Conservation (phyloP, 2,329 filamentous ascomycete species). For the Diaporthe caulivora region DNA sequence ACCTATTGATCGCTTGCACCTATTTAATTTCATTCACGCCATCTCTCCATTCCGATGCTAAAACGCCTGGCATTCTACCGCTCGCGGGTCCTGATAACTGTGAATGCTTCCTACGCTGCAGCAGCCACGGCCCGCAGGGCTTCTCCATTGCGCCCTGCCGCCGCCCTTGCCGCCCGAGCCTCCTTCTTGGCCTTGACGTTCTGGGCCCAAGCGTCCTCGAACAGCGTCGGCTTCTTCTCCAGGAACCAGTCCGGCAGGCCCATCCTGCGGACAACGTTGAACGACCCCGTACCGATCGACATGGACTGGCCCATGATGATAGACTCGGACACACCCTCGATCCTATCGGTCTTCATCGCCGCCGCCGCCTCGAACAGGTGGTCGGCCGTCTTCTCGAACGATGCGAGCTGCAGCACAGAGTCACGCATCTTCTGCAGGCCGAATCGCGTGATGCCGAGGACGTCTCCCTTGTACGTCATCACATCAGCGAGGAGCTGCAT, state of each 20-base stretch:
- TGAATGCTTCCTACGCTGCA: slow-evolving; percentile 33
- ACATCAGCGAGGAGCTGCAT: slow-evolving; percentile 98
- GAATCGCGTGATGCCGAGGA: slow-evolving; percentile 96
- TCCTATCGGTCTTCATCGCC: slow-evolving; percentile 89
- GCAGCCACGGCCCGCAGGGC: slow-evolving; percentile 14
- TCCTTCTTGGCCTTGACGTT: slow-evolving; percentile 45
- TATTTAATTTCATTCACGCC: neutral
- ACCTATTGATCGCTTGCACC: neutral
- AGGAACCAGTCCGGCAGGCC: slow-evolving; percentile 74
- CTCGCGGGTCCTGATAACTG: neutral
- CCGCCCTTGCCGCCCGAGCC: slow-evolving; percentile 17
- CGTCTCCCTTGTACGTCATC: slow-evolving; percentile 99
- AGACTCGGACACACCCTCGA: slow-evolving; percentile 94
- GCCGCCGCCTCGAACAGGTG: slow-evolving; percentile 96
- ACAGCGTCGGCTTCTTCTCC: slow-evolving; percentile 70
- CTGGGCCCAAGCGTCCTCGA: slow-evolving; percentile 75
- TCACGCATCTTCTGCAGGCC: slow-evolving; percentile 97
- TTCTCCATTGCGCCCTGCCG: neutral
- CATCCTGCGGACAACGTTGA: slow-evolving; percentile 86
- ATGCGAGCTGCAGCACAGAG: slow-evolving; percentile 91
- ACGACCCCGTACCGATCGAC: slow-evolving; percentile 89
- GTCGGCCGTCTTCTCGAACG: slow-evolving; percentile 98
- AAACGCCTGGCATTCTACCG: neutral
- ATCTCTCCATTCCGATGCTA: neutral
- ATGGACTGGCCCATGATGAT: slow-evolving; percentile 99